phyloP scores from a whole-genome alignment of 805 yeast genomes.

The Schwanniomyces polymorphus region DNA sequence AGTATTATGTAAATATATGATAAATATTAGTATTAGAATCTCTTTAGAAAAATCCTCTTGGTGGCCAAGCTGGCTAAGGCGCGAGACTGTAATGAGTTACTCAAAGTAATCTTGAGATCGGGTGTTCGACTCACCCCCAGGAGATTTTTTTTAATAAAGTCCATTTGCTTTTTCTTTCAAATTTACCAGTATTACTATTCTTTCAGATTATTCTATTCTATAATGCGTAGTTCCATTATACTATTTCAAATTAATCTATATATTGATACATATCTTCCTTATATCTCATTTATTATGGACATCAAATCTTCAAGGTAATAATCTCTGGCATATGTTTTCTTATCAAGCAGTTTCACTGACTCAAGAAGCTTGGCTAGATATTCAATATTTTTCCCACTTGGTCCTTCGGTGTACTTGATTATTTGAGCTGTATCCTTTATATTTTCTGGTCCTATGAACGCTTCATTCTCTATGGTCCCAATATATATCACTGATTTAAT shows the following conservation, averaged over 20 bases:
- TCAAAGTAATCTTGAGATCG: conserved; percentile 47
- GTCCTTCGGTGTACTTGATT: conserved; percentile 63
- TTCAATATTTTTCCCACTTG: conserved; percentile 79
- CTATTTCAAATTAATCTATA: not conserved
- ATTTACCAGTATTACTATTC: no score
- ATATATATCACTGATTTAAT: conserved; percentile 71
- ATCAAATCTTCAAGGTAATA: conserved; percentile 34
- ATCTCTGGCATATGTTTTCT: conserved; percentile 19
- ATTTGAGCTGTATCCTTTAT: conserved; percentile 58
- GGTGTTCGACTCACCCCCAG: conserved; percentile 54
- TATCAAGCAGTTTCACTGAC: conserved; percentile 36
- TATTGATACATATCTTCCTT: no score
- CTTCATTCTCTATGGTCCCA: conserved; percentile 77
- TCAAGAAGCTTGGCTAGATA: conserved; percentile 58
- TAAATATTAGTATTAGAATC: not conserved
- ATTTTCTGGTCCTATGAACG: conserved; percentile 82
- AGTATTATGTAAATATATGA: not conserved
- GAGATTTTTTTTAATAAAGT: conserved; percentile 33
- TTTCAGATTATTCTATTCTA: no score
- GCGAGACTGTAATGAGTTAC: conserved; percentile 46
- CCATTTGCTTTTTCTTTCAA: no score
- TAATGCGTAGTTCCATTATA: no score
- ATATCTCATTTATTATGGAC: not conserved
- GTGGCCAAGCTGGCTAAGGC: conserved; percentile 53
- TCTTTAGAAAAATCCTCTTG: conserved; percentile 26